Evolutionary conservation across 1,139 yeast species (phyloP).

Genomic region (Geotrichum citri-aurantii): DNA sequence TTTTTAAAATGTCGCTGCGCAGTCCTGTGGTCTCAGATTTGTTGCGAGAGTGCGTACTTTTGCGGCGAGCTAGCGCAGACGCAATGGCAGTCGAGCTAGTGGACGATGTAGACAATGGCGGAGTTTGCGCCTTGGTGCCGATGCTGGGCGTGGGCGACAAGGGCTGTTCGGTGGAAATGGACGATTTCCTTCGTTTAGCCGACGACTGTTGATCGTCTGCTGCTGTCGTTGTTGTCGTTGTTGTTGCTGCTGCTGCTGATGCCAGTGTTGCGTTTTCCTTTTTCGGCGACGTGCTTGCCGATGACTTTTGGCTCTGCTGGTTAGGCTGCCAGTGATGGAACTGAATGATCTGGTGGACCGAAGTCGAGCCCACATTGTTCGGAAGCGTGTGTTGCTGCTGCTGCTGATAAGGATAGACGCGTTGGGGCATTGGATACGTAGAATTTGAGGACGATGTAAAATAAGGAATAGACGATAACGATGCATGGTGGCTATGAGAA

Average conservation of each 20-base stretch:
- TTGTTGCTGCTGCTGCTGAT: conserved; percentile 10
- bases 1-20: conserved; percentile 18
- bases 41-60: conserved; percentile 20
- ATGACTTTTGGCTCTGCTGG: conserved; percentile 14
- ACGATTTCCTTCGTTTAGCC: conserved; percentile 17
- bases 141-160: not conserved
- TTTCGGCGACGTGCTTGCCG: conserved; percentile 18
- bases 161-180: conserved; percentile 8
- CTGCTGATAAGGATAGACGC: conserved; percentile 3
- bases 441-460: conserved; percentile 5
- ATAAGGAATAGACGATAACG: conserved; percentile 16
- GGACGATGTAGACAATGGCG: not conserved
- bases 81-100: conserved; percentile 7
- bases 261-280: conserved; percentile 9
- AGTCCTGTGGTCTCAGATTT: conserved; percentile 19
- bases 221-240: too few species aligned
- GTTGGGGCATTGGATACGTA: conserved; percentile 9
- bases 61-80: conserved; percentile 14
- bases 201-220: conserved; percentile 7
- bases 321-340: conserved; percentile 24
- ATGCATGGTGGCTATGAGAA: conserved; percentile 20
- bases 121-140: not conserved
- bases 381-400: conserved; percentile 12
- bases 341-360: conserved; percentile 21
- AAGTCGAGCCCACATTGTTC: conserved; percentile 18